phyloP scores from a whole-genome alignment of 1,284 basidiomycete genomes.

The Tilletia walkeri region DNA sequence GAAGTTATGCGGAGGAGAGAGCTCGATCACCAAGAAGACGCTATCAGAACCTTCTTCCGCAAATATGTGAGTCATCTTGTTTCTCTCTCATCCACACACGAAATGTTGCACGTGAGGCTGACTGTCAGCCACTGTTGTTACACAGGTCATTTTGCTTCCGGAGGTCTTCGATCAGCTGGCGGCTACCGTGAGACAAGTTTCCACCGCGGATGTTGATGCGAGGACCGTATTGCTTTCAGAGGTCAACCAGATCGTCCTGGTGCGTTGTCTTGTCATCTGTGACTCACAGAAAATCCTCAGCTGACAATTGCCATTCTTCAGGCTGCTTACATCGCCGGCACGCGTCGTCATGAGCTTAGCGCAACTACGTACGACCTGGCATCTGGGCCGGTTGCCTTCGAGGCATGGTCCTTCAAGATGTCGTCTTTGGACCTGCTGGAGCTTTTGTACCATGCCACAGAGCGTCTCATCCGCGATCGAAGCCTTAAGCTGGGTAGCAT shows the following conservation, averaged over 20 bases:
- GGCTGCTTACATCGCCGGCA: conserved; percentile 69
- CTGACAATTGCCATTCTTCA: background rate
- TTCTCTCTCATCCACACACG: background rate
- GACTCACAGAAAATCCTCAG: background rate
- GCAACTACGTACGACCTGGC: conserved; percentile 73
- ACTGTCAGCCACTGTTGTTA: conserved; percentile 34
- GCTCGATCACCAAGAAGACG: background rate
- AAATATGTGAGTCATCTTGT: conserved; percentile 34
- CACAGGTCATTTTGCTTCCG: conserved; percentile 50
- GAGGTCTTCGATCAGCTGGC: conserved; percentile 54
- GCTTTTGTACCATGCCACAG: conserved; percentile 71
- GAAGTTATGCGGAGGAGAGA: background rate
- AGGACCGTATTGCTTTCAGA: conserved; percentile 57
- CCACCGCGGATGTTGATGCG: background rate
- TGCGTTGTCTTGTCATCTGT: background rate
- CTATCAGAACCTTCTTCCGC: conserved; percentile 25
- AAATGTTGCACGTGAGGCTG: too few relatives aligned
- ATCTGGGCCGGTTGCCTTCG: conserved; percentile 60
- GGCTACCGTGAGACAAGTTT: conserved; percentile 32
- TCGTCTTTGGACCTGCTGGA: conserved; percentile 70
- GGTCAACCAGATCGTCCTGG: conserved; percentile 69
- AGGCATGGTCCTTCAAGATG: conserved; percentile 79
- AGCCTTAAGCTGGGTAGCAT: conserved; percentile 59
- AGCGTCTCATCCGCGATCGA: conserved; percentile 59
- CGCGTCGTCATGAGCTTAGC: conserved; percentile 72